Base-by-base conservation (phyloP, 2,329 filamentous ascomycete genomes). In the Fusarium heterosporum region DNA sequence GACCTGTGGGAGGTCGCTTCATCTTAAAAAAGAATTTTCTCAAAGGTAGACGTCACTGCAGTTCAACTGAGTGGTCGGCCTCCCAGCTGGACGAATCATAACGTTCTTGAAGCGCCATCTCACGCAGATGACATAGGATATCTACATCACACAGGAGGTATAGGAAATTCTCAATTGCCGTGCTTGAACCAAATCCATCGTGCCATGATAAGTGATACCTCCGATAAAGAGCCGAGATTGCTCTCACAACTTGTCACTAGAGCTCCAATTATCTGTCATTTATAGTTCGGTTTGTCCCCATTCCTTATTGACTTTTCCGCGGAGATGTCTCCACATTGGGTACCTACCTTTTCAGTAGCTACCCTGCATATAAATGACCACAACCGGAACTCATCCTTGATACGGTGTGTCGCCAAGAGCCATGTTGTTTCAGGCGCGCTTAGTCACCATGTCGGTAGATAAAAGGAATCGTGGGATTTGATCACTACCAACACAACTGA, bases 391-490 rank as follows among this genome's bases (percentile, higher is more conserved):
- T n/a, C 34, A 17, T 17, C 1, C 3, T 11, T 36, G 34, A n/a
- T n/a, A 16, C 34, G 4, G 16, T n/a, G 14, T 6, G n/a, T 16
- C n/a, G 34, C 8, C 34, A 36, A 9, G 16, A 8, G 16, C 14
- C 4, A 4, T 13, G 8, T 3, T 14, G 46, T n/a, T 36, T 42
- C 12, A 25, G 7, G 10, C 5, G 7, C 29, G 56, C 26, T 60
- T 58, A 52, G 43, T 60, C 25, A 60, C 39, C 54, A 22, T 8
- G n/a, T 51, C 47, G 45, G 54, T 43, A 16, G 19, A 36, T 6
- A 22, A 45, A 59, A 60, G 32, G 39, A 55, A 52, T 52, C 53
- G 11, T 19, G 6, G 17, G 19, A 25, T 28, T 50, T 28, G 9
- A 25, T 17, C 22, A 11, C 1, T 2, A 3, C 14, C 22, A 13